phyloP scores from a whole-genome alignment of 139 green algal genomes.

The Asterochloris erici region DNA sequence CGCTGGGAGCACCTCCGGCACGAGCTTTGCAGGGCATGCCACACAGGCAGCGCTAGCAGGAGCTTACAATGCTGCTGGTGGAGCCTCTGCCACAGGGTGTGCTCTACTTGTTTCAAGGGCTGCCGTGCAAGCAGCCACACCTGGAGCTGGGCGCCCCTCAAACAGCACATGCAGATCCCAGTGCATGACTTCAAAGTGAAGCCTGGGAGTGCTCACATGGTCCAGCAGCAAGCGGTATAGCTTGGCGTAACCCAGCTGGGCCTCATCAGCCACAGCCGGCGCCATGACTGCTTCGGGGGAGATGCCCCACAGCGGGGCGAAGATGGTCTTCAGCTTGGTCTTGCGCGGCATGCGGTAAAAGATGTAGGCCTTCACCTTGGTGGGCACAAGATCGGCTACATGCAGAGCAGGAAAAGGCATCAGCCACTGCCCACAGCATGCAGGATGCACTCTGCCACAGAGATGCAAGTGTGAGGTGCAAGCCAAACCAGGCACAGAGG shows the following conservation, averaged over 20 bases:
- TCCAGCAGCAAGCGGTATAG: slow-evolving; percentile 33
- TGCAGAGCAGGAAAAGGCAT: background rate
- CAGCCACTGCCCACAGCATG: background rate
- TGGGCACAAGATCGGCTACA: slow-evolving; percentile 19
- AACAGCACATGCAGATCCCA: too few species aligned
- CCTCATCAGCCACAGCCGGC: slow-evolving; percentile 35
- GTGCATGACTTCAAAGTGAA: background rate
- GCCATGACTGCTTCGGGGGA: slow-evolving; percentile 19
- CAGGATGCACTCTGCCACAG: background rate
- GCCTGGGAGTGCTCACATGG: background rate
- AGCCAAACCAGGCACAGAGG: too few species aligned
- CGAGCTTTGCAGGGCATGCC: too few species aligned
- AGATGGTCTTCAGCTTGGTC: slow-evolving; percentile 15
- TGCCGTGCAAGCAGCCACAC: too few species aligned
- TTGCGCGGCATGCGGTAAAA: slow-evolving; percentile 21
- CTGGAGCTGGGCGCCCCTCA: too few species aligned
- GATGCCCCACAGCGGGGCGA: slow-evolving; percentile 6
- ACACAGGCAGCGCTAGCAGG: too few species aligned
- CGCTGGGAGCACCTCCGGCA: too few species aligned
- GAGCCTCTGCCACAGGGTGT: too few species aligned
- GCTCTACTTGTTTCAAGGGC: too few species aligned
- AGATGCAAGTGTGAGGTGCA: too few species aligned
- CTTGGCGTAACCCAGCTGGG: slow-evolving; percentile 43
- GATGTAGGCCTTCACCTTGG: slow-evolving; percentile 18
- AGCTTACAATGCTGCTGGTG: too few species aligned